These are phyloP conservation scores for Alnus glutinosa DNA, from an alignment of 306 rosid genomes.

Conservation along the genomic window DNA sequence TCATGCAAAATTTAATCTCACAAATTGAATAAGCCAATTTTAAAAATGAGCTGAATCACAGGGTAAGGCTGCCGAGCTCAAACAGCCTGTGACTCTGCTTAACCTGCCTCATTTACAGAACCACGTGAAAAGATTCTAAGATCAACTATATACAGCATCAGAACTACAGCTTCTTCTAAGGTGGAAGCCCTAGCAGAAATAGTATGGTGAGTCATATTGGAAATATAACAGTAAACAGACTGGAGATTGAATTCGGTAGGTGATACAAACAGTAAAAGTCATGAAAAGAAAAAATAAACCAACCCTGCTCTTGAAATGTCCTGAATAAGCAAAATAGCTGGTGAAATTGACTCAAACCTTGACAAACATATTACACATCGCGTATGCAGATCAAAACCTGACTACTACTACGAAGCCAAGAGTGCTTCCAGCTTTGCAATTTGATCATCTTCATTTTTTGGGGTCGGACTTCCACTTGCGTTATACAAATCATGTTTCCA, in stretches of 20 bases:
- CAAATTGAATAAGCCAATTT: too few species aligned
- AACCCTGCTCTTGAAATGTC: neutral
- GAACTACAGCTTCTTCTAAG: neutral
- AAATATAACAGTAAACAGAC: neutral
- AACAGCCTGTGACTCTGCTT: neutral
- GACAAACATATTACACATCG: neutral
- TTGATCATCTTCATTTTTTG: constrained; percentile 88
- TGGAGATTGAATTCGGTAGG: neutral
- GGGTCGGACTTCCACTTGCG: constrained; percentile 65
- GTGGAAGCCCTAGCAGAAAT: neutral
- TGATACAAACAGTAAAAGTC: neutral
- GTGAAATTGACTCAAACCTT: neutral
- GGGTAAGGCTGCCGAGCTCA: neutral
- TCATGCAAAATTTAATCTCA: too few species aligned
- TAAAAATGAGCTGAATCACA: too few species aligned
- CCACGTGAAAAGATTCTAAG: neutral
- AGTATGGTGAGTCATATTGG: neutral
- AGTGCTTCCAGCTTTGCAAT: constrained; percentile 93
- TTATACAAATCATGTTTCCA: constrained; percentile 91
- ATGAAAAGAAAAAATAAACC: neutral
- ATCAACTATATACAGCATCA: neutral
- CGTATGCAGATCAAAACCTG: constrained; percentile 6
- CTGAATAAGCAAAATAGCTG: constrained; percentile 1
- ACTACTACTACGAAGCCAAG: constrained; percentile 58
- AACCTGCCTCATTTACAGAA: neutral